Evolutionary conservation across 208 protist genomes (phyloP).

Genomic region (Crithidia fasciculata): DNA sequence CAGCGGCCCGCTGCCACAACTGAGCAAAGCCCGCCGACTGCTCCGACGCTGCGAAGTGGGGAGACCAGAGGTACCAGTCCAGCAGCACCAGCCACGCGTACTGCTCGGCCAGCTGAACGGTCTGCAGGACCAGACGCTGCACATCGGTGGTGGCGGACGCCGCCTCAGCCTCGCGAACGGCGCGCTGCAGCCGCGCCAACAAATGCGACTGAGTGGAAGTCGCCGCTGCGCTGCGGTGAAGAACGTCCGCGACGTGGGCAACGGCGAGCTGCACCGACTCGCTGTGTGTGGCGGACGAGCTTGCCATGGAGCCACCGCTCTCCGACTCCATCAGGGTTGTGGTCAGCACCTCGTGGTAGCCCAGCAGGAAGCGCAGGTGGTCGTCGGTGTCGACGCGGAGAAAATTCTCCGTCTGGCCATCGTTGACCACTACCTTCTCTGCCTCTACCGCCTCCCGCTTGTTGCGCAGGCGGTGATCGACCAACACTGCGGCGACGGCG

Average conservation of each 20-base stretch:
- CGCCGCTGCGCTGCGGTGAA: neutral
- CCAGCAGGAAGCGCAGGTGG: constrained; percentile 16
- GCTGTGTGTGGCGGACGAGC: neutral
- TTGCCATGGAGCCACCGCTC: too few species aligned
- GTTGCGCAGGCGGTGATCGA: constrained; percentile 24
- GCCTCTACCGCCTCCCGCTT: neutral
- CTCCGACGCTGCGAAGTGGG: neutral
- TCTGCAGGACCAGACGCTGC: constrained; percentile 15
- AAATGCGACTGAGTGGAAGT: constrained; percentile 9
- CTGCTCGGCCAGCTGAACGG: constrained; percentile 50
- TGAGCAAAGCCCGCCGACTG: constrained; percentile 37
- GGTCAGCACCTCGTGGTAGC: constrained; percentile 17
- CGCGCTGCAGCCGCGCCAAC: neutral
- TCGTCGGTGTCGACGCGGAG: neutral
- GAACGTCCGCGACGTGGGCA: neutral
- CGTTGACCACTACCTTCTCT: neutral
- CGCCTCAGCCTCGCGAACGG: constrained; percentile 17
- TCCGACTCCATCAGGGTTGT: neutral
- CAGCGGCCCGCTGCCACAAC: constrained; percentile 36
- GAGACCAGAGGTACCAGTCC: constrained; percentile 51
- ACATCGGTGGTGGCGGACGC: neutral
- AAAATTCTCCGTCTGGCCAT: neutral
- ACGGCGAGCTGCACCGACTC: constrained; percentile 2
- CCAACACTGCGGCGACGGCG: constrained; percentile 21
- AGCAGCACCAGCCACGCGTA: constrained; percentile 72